Conservation (phyloP, 2,329 filamentous ascomycete species). For the Calonectria pseudoreteaudii region DNA sequence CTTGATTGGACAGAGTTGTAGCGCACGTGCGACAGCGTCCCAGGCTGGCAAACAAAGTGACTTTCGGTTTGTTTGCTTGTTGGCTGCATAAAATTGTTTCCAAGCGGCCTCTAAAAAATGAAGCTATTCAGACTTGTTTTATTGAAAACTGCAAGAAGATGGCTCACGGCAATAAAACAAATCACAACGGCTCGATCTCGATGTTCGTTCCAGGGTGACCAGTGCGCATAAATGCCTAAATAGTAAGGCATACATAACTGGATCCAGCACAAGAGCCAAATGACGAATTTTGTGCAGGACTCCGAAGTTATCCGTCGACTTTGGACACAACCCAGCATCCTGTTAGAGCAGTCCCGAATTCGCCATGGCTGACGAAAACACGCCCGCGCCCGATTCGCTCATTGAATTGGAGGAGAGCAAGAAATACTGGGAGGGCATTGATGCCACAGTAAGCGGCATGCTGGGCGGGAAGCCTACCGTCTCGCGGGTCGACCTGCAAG, state of each 20-base stretch:
- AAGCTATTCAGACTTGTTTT: neutral
- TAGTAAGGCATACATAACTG: neutral
- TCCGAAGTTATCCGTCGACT: neutral
- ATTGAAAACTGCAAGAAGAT: neutral
- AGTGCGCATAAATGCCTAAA: neutral
- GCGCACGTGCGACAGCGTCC: neutral
- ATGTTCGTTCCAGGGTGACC: neutral
- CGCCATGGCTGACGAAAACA: conserved; percentile 17
- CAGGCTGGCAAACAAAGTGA: neutral
- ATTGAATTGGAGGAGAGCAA: conserved; percentile 52
- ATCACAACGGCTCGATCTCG: neutral
- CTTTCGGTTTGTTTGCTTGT: neutral
- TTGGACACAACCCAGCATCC: neutral
- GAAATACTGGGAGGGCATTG: conserved; percentile 61
- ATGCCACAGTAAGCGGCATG: conserved; percentile 74
- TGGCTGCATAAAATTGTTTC: neutral
- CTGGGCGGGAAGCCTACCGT: conserved; percentile 74
- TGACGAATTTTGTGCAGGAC: neutral
- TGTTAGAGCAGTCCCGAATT: neutral
- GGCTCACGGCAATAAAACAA: neutral
- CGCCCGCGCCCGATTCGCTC: conserved; percentile 44
- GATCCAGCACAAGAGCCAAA: neutral
- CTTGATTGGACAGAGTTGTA: neutral
- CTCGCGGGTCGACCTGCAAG: conserved; percentile 75
- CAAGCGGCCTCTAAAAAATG: neutral